A percentile compares a stretch with the other conserved stretches of the same genome.
Evolutionary conservation across 1,139 yeast species (phyloP).

Genomic region (Lodderomyces pseudojiufengensis): DNA sequence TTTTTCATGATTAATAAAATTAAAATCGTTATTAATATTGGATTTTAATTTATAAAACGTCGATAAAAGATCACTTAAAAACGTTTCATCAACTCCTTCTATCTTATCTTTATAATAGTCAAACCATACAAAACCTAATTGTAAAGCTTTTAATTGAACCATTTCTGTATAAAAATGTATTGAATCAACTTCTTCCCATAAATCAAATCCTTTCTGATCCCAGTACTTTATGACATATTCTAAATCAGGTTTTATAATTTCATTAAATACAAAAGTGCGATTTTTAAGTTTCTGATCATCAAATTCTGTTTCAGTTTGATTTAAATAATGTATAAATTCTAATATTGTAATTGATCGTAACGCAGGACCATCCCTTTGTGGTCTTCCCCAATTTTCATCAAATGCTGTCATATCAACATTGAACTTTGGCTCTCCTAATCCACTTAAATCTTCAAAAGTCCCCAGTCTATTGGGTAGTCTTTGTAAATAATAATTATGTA

Average conservation of each 20-base stretch:
- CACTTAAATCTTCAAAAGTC: conserved; percentile 40
- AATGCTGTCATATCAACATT: conserved; percentile 62
- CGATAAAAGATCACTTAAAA: conserved; percentile 14
- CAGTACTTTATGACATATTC: conserved; percentile 45
- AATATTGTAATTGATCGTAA: conserved; percentile 65
- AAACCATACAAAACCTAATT: conserved; percentile 53
- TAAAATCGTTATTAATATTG: conserved; percentile 15
- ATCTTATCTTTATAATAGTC: conserved; percentile 27
- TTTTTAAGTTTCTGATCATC: conserved; percentile 19
- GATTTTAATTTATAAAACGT: neutral
- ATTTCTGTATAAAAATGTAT: conserved; percentile 75
- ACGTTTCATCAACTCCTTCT: conserved; percentile 13
- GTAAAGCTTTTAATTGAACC: conserved; percentile 68
- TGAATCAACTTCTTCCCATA: conserved; percentile 88
- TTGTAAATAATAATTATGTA: conserved; percentile 57
- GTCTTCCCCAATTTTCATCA: conserved; percentile 80
- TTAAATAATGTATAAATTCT: conserved; percentile 42
- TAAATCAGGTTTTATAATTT: conserved; percentile 68
- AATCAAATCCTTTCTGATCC: conserved; percentile 56
- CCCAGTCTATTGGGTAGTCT: conserved; percentile 70
- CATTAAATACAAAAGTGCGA: conserved; percentile 38
- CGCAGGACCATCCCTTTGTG: conserved; percentile 95
- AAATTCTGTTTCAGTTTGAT: conserved; percentile 15
- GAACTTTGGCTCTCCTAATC: conserved; percentile 90
- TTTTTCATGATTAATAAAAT: conserved; percentile 14